Evolutionary conservation across 163 green algal genomes (phyloP).

Genomic region (Coccomyxa subellipsoidea): DNA sequence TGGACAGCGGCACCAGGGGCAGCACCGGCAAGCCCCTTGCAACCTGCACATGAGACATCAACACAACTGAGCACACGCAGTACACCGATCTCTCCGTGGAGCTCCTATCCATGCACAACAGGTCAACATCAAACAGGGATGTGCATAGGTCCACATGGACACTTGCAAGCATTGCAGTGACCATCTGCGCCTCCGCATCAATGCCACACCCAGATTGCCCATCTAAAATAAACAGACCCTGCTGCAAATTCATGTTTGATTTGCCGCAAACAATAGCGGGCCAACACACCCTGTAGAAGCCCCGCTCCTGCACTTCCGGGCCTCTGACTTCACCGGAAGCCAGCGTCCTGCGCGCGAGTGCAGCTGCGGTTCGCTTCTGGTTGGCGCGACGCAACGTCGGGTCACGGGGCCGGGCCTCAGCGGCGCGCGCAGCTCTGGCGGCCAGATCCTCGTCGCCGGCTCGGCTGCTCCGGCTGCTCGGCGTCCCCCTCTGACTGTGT

Average conservation of each 20-base stretch:
- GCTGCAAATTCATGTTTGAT: too few species aligned
- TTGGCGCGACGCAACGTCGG: not conserved
- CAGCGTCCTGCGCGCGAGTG: not conserved
- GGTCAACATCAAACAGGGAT: too few species aligned
- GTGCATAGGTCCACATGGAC: too few species aligned
- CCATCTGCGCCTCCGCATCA: too few species aligned
- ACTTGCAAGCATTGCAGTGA: too few species aligned
- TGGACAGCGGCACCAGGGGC: not conserved
- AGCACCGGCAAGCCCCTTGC: not conserved
- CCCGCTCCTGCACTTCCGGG: not conserved
- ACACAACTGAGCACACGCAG: not conserved
- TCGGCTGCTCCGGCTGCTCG: not conserved
- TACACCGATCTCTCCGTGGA: too few species aligned
- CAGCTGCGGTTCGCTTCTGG: not conserved
- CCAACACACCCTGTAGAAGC: not conserved
- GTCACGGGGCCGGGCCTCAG: not conserved
- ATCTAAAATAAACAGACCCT: too few species aligned
- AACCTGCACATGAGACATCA: not conserved
- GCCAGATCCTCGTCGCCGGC: not conserved
- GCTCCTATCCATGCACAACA: too few species aligned
- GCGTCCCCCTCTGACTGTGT: not conserved
- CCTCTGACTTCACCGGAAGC: not conserved
- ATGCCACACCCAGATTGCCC: too few species aligned
- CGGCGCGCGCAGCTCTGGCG: not conserved
- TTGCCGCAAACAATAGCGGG: too few species aligned